A percentile compares a stretch with the other conserved stretches of the same genome.
These are phyloP conservation scores for Chaetomium sp. DNA, from an alignment of 2,329 filamentous ascomycete genomes.

Conservation along the genomic window DNA sequence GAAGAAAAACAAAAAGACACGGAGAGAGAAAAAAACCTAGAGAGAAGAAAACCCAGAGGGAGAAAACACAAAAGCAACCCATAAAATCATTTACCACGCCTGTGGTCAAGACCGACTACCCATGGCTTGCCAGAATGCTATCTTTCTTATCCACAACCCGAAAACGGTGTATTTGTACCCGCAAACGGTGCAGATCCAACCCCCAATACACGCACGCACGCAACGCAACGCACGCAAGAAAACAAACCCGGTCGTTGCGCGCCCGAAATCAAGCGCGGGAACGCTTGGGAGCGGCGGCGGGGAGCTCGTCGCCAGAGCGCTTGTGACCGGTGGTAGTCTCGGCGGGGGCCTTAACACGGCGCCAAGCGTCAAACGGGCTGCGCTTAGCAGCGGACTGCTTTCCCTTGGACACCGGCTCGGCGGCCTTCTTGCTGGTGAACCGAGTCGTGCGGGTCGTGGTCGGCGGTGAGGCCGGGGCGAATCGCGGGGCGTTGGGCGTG, in stretches of 20 bases:
- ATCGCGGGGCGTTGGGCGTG: slow-evolving; percentile 51
- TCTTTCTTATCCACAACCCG: neutral
- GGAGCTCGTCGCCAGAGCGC: slow-evolving; percentile 33
- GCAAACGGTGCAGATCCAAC: neutral
- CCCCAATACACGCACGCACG: neutral
- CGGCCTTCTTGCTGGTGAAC: slow-evolving; percentile 43
- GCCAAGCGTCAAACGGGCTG: slow-evolving; percentile 64
- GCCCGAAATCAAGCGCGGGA: slow-evolving; percentile 20
- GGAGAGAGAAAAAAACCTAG: too few relatives aligned
- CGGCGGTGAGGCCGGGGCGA: slow-evolving; percentile 55
- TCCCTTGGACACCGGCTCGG: slow-evolving; percentile 37
- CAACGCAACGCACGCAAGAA: neutral
- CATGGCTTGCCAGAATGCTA: slow-evolving; percentile 3
- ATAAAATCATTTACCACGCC: slow-evolving; percentile 6
- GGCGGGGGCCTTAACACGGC: slow-evolving; percentile 52
- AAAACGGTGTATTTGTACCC: neutral
- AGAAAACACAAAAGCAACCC: neutral
- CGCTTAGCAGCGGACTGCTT: slow-evolving; percentile 31
- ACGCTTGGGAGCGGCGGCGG: slow-evolving; percentile 35
- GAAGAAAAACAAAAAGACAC: too few relatives aligned
- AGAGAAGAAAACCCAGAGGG: too few relatives aligned
- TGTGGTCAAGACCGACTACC: slow-evolving; percentile 6
- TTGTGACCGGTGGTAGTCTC: slow-evolving; percentile 35
- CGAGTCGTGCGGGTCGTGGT: slow-evolving; percentile 56
- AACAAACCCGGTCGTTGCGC: neutral